Conservation (phyloP, 805 yeast genomes). For the Saccharomycopsis amapae region DNA sequence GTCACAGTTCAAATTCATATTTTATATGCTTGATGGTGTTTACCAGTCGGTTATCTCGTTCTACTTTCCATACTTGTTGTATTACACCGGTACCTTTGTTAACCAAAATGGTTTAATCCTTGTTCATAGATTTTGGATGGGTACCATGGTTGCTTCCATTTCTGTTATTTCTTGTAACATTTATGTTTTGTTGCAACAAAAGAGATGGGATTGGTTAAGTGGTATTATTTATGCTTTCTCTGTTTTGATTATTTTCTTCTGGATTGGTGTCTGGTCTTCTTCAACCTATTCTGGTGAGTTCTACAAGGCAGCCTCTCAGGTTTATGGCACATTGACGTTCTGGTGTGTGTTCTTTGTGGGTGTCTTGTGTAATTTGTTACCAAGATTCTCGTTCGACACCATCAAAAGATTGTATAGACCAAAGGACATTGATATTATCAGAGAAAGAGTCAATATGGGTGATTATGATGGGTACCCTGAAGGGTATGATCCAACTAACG, state of each 20-base stretch:
- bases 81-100: conserved; percentile 38
- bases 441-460: conserved; percentile 53
- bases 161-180: conserved; percentile 59
- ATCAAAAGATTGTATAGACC: conserved; percentile 50
- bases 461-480: conserved; percentile 42
- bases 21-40: conserved; percentile 61
- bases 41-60: conserved; percentile 66
- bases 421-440: conserved; percentile 58
- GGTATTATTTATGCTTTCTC: conserved; percentile 47
- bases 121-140: conserved; percentile 68
- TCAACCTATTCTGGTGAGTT: conserved; percentile 46
- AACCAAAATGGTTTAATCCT: conserved; percentile 42
- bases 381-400: conserved; percentile 50
- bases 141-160: conserved; percentile 52
- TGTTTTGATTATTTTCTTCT: conserved; percentile 50
- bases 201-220: conserved; percentile 73
- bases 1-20: conserved; percentile 51
- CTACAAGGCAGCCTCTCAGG: conserved; percentile 56
- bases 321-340: conserved; percentile 52
- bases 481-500: conserved; percentile 41
- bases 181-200: conserved; percentile 60
- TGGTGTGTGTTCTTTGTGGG: conserved; percentile 63
- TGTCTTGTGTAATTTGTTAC: conserved; percentile 46
- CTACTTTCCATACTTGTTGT: conserved; percentile 59
- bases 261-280: conserved; percentile 78